A percentile compares a stretch with the other conserved stretches of the same genome.
These are phyloP conservation scores for Venustampulla echinocandica DNA, from an alignment of 495 filamentous ascomycete genomes.

Conservation along the genomic window DNA sequence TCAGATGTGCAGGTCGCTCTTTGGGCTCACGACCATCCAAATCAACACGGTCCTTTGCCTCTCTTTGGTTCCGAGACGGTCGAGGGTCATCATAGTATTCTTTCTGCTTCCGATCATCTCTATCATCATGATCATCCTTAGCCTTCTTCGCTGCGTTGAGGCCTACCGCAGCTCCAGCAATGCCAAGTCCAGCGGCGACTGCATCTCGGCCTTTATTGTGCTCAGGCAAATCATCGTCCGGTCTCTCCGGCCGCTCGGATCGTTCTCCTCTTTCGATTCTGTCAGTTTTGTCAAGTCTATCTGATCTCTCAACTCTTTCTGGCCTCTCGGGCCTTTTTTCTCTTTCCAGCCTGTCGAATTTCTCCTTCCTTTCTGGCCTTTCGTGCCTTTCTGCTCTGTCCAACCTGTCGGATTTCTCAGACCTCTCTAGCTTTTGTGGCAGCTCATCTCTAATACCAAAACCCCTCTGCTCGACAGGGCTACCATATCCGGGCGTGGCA, in stretches of 20 bases:
- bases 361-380: constrained; percentile 1
- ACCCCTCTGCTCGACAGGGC: constrained; percentile 15
- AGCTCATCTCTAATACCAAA: constrained; percentile 14
- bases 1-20: constrained; percentile 13
- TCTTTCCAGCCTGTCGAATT: constrained; percentile 3
- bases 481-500: constrained; percentile 18
- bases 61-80: constrained; percentile 8
- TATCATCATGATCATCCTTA: constrained; percentile 23
- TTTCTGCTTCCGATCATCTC: constrained; percentile 28
- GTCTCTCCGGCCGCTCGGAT: constrained; percentile 13
- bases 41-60: constrained; percentile 18
- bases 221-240: constrained; percentile 10
- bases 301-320: constrained; percentile 4
- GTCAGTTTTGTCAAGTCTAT: constrained; percentile 9
- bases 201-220: constrained; percentile 18
- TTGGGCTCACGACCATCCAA: constrained; percentile 10
- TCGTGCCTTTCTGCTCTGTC: background rate
- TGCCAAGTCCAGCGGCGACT: constrained; percentile 19
- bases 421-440: background rate
- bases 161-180: constrained; percentile 23
- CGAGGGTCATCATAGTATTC: constrained; percentile 26
- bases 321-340: constrained; percentile 9
- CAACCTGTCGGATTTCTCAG: background rate
- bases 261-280: constrained; percentile 13
- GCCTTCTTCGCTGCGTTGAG: constrained; percentile 20